Base-by-base conservation (phyloP, 768 basidiomycete species). In the Phlebiopsis flavidoalba region DNA sequence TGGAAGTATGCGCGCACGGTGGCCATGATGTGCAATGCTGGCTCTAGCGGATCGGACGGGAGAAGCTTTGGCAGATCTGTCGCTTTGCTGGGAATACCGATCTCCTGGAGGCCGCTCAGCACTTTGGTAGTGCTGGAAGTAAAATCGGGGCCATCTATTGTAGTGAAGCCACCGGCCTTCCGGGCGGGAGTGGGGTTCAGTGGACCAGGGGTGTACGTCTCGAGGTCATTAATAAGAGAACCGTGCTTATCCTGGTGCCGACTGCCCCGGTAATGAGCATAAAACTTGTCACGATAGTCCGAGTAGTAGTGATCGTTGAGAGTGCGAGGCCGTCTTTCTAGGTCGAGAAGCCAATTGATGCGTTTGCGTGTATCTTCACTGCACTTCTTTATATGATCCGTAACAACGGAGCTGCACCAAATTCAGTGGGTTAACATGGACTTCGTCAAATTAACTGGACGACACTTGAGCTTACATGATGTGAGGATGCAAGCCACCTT, bases 1-100 rank as follows among this genome's bases (percentile, higher is more conserved):
- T 89, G 86, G 70, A 89, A 90, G 64, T 90, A 89, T 0, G 85
- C 88, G 5, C 86, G 76, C 1, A 89, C 86, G 58, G 84, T 80
- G 0, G 86, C 86, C 87, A 91, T 89, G 65, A 90, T 87, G 3
- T 71, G 65, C 17, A 90, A 64, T 0, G 85, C 85, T 0, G 80
- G 77, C 40, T 84, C 85, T 75, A 77, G 79, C 1, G 72, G 72
- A 60, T 88, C 85, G 0, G 75, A 59, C 0, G 81, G 78, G 3
- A 85, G 73, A 0, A 89, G 65, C 64, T 77, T 83, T 0, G 77
- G 64, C 0, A 89, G 63, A 57, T 85, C 82, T 3, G 71, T 70
- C 0, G 76, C 68, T 40, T 74, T 71, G 26, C 77, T 65, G 0
- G 60, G 11, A 12, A 85, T 64, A 0, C 80, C 81, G 15, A 68